A percentile compares a stretch with the other conserved stretches of the same genome.
Conservation (phyloP, 2,329 filamentous ascomycete species). For the Claviceps arundinis region DNA sequence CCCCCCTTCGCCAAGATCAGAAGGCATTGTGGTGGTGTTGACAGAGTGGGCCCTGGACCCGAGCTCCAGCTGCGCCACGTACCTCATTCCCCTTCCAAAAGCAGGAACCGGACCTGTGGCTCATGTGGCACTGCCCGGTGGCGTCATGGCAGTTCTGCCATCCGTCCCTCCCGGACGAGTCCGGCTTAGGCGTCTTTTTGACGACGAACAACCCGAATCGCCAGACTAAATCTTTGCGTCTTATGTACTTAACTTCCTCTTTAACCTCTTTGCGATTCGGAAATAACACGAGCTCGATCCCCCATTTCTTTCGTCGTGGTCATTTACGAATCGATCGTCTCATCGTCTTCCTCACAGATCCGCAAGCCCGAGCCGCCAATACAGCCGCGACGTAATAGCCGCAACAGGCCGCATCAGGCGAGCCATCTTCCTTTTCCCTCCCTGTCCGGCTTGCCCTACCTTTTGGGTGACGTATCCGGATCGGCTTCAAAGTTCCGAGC, state of each 20-base stretch:
- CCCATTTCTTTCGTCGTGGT: neutral
- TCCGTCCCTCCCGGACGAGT: neutral
- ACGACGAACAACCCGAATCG: neutral
- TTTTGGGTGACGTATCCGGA: conserved; percentile 11
- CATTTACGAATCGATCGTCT: neutral
- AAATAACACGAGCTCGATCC: neutral
- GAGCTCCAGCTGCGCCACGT: conserved; percentile 1
- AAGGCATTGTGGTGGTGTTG: neutral
- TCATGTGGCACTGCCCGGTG: neutral
- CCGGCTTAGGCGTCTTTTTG: neutral
- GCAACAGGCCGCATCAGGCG: neutral
- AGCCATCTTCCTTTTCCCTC: neutral
- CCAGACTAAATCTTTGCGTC: neutral
- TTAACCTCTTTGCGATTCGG: neutral
- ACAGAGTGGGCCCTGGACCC: neutral
- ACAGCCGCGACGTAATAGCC: neutral
- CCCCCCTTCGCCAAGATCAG: neutral
- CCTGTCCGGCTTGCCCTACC: conserved; percentile 3
- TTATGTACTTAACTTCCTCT: neutral
- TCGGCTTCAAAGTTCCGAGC: neutral
- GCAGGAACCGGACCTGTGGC: neutral
- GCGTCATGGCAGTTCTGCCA: neutral
- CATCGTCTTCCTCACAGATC: too few species aligned
- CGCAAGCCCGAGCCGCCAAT: neutral
- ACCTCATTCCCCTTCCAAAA: neutral